Conservation (phyloP, 2,329 filamentous ascomycete genomes). For the Aspergillus carbonarius region DNA sequence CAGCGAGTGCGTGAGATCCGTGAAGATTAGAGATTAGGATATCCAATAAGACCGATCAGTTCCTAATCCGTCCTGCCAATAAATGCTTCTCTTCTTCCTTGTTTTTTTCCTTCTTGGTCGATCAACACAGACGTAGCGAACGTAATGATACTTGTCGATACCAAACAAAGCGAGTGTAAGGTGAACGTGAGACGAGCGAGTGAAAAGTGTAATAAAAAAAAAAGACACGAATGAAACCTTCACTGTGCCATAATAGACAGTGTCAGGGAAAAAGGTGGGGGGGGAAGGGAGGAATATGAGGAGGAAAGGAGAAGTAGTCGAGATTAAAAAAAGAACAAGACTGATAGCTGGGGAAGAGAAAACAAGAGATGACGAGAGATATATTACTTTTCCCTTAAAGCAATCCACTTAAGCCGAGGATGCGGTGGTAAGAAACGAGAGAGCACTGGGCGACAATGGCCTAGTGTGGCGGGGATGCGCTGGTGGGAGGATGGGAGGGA, state of each 20-base stretch:
- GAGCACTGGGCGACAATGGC: slow-evolving; percentile 12
- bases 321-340: slow-evolving; percentile 12
- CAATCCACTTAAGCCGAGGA: slow-evolving; percentile 10
- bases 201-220: slow-evolving; percentile 22
- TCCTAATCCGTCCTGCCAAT: slow-evolving; percentile 11
- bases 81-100: slow-evolving; percentile 14
- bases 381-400: slow-evolving; percentile 14
- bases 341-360: slow-evolving; percentile 6
- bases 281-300: slow-evolving; percentile 19
- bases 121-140: slow-evolving; percentile 39
- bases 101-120: slow-evolving; percentile 14
- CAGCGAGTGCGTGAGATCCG: slow-evolving; percentile 19
- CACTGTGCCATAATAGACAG: slow-evolving; percentile 33
- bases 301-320: slow-evolving; percentile 14
- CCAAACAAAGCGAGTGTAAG: slow-evolving; percentile 39
- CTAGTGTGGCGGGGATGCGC: slow-evolving; percentile 21
- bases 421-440: slow-evolving; percentile 11
- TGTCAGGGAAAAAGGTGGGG: slow-evolving; percentile 11
- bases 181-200: slow-evolving; percentile 39
- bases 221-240: slow-evolving; percentile 18
- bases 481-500: slow-evolving; percentile 1
- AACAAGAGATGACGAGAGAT: slow-evolving; percentile 21
- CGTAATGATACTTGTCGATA: slow-evolving; percentile 34
- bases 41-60: slow-evolving; percentile 10
- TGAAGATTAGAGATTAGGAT: slow-evolving; percentile 21